Base-by-base conservation (phyloP, 495 filamentous ascomycete genomes). In the Choiromyces venosus region DNA sequence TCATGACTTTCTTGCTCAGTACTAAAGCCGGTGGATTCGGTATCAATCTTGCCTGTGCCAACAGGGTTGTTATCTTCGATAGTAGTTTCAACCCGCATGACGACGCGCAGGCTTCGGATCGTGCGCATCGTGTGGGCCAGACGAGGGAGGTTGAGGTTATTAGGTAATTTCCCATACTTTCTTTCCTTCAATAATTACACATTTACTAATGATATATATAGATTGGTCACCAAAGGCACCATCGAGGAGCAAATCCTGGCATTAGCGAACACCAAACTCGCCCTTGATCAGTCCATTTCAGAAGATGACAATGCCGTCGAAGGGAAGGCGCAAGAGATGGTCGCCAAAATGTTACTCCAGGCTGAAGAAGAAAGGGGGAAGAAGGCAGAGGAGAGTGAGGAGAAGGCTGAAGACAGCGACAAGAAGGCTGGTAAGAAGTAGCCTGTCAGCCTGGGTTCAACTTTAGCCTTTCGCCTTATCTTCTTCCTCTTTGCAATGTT, bases 31-130 rank as follows among this genome's bases (percentile, higher is more conserved):
- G 95, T 29, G 95, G 95, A 44, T 93, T 94, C 4, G 95, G 95
- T 21, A 96, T 99, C 83, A 99, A 99, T 83, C 82, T 99, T 40
- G 92, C 93, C 18, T 92, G 90, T 61, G 96, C 95, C 4, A 98
- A 98, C 84, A 97, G 97, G 85, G 94, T 99, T 73, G 88, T 99
- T 82, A 94, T 99, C 79, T 97, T 98, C 80, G 95, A 99, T 82
- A 92, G 91, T 68, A 90, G 88, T 38, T 97, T 98, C 83, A 99
- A 99, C 78, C 95, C 95, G 0, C 95, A 99, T 82, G 93, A 97
- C 71, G 95, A 99, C 80, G 87, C 95, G 1, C 95, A 99, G 82
- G 95, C 95, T 0, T 94, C 97, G 83, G 97, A 99, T 80, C 91
- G 95, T 29, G 95, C 95, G 1, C 95, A 99, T 83, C 89, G 95